Conservation (phyloP, 2,329 filamentous ascomycete species). For the Aspergillus versicolor region DNA sequence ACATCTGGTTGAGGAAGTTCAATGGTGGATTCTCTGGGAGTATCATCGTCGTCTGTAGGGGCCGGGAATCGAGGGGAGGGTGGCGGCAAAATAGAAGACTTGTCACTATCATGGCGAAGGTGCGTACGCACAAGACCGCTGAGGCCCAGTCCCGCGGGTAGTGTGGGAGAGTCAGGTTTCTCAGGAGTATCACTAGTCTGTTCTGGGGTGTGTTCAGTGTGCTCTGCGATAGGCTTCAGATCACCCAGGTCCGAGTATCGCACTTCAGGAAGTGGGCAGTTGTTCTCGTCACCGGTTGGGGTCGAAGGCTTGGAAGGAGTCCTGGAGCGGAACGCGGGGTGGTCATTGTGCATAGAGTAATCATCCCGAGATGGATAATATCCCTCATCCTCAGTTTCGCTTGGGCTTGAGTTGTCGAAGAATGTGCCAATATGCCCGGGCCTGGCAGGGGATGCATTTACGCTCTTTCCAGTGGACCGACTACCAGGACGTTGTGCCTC, state of each 20-base stretch:
- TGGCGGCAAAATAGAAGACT: conserved; percentile 72
- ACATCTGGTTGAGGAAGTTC: neutral
- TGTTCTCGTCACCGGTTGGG: conserved; percentile 25
- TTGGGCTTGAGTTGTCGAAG: conserved; percentile 36
- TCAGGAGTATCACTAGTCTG: conserved; percentile 20
- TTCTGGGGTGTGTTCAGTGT: conserved; percentile 15
- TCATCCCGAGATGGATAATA: conserved; percentile 27
- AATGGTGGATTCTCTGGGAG: neutral
- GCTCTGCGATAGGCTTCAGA: conserved; percentile 42
- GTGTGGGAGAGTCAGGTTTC: conserved; percentile 70
- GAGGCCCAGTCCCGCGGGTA: conserved; percentile 64
- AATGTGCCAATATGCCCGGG: conserved; percentile 29
- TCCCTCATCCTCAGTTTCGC: conserved; percentile 40
- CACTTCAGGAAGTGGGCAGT: conserved; percentile 34
- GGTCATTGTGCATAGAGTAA: conserved; percentile 33
- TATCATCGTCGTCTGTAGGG: conserved; percentile 28
- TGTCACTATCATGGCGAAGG: conserved; percentile 74
- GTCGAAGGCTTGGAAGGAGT: conserved; percentile 32
- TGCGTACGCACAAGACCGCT: conserved; percentile 83
- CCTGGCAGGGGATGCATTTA: conserved; percentile 30
- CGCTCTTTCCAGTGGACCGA: conserved; percentile 25
- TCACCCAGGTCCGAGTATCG: conserved; percentile 39
- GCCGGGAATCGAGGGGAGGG: conserved; percentile 39
- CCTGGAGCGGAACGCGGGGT: conserved; percentile 37
- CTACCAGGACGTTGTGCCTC: conserved; percentile 27